These are phyloP conservation scores for Phialemoniopsis sp. DNA, from an alignment of 2,329 filamentous ascomycete species.

Conservation along the genomic window DNA sequence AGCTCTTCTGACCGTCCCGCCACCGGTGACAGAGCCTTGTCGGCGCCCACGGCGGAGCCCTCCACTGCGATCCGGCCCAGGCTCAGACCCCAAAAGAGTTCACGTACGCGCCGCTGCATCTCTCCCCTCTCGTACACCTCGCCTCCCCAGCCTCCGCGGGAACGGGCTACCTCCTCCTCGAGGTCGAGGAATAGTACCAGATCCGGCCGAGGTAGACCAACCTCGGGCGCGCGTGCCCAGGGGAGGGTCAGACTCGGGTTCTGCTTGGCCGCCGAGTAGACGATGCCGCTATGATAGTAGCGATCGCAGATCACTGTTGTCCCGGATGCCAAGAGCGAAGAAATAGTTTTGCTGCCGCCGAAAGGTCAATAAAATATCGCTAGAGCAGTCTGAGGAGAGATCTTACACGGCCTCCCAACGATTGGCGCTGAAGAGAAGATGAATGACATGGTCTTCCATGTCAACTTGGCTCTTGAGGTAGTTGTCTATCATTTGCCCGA, in stretches of 20 bases:
- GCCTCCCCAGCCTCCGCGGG: slow-evolving; percentile 79
- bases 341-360: slow-evolving; percentile 42
- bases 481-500: slow-evolving; percentile 79
- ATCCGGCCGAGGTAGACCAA: slow-evolving; percentile 84
- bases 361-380: background rate
- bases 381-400: background rate
- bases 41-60: slow-evolving; percentile 8
- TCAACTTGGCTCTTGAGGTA: slow-evolving; percentile 72
- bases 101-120: slow-evolving; percentile 76
- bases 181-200: slow-evolving; percentile 84
- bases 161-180: slow-evolving; percentile 64
- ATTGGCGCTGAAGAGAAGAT: slow-evolving; percentile 87
- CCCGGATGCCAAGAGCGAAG: slow-evolving; percentile 54
- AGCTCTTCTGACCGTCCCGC: slow-evolving; percentile 15
- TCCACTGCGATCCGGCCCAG: slow-evolving; percentile 31
- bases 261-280: slow-evolving; percentile 86
- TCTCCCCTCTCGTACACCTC: slow-evolving; percentile 85
- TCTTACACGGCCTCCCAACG: slow-evolving; percentile 71
- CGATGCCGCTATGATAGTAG: slow-evolving; percentile 92
- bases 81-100: slow-evolving; percentile 62
- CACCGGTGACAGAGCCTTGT: slow-evolving; percentile 7
- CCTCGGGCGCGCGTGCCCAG: slow-evolving; percentile 83
- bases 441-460: slow-evolving; percentile 84
- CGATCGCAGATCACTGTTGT: slow-evolving; percentile 81
- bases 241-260: slow-evolving; percentile 64